Percentiles rank a stretch among this genome's conserved stretches.
These are phyloP conservation scores for Trichoderma asperellum DNA, from an alignment of 2,329 filamentous ascomycete species.

Conservation along the genomic window DNA sequence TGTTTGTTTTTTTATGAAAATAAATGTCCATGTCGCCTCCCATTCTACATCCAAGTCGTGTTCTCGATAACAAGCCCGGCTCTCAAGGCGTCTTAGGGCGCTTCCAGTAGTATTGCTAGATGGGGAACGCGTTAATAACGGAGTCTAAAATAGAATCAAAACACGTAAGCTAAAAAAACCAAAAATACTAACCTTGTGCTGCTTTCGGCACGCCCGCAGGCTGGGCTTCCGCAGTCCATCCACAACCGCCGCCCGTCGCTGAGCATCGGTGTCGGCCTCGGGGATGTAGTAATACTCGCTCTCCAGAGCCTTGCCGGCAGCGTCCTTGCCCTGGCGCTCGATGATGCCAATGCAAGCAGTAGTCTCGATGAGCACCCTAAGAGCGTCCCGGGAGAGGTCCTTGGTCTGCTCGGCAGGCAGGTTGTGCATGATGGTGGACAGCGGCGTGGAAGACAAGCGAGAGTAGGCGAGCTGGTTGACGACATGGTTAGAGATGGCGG, in stretches of 20 bases:
- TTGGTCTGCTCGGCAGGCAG: conserved; percentile 67
- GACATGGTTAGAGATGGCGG: conserved; percentile 75
- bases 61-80: background rate
- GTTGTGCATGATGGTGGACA: conserved; percentile 86
- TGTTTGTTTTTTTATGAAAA: background rate
- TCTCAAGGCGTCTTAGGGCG: conserved; percentile 61
- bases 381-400: conserved; percentile 62
- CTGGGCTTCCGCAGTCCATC: conserved; percentile 87
- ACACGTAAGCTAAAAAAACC: background rate
- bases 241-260: conserved; percentile 79
- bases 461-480: conserved; percentile 96
- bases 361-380: conserved; percentile 72
- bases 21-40: background rate
- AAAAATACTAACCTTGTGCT: conserved; percentile 79
- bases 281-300: conserved; percentile 97
- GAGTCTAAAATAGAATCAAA: background rate
- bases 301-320: conserved; percentile 88
- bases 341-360: conserved; percentile 87
- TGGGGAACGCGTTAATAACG: conserved; percentile 33
- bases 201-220: conserved; percentile 86
- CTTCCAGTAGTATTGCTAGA: conserved; percentile 73
- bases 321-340: conserved; percentile 88
- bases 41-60: conserved; percentile 1
- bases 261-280: conserved; percentile 79
- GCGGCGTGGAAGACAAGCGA: conserved; percentile 84